Conservation (phyloP, 257 asterid species). For the Solanum chilense region DNA sequence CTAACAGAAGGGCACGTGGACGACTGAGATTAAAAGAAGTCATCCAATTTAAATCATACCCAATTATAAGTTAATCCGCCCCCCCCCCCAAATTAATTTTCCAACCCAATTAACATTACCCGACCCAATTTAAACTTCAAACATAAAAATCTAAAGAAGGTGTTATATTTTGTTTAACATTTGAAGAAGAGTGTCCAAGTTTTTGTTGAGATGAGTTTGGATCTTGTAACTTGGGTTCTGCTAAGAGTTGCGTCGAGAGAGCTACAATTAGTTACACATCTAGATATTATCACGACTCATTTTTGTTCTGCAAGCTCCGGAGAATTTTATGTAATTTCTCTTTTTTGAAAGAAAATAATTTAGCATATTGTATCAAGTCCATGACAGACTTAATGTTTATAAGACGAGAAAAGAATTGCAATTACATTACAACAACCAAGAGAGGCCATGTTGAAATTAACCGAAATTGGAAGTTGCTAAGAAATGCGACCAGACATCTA, state of each 20-base stretch:
- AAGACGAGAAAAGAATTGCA: neutral
- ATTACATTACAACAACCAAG: neutral
- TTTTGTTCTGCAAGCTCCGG: neutral
- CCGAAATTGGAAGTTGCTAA: conserved; percentile 70
- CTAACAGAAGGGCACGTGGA: neutral
- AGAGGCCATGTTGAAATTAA: neutral
- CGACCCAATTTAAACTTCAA: too few relatives aligned
- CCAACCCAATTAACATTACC: neutral
- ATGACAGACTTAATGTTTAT: neutral
- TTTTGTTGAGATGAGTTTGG: neutral
- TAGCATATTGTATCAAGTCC: neutral
- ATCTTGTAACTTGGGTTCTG: neutral
- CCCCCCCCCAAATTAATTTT: neutral
- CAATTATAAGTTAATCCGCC: neutral
- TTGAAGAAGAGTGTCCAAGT: neutral
- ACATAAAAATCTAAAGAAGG: too few relatives aligned
- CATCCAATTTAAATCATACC: neutral
- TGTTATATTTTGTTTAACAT: too few relatives aligned
- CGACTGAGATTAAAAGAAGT: neutral
- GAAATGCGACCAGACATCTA: conserved; percentile 70
- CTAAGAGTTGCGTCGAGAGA: neutral
- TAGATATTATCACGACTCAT: neutral
- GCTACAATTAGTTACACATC: neutral
- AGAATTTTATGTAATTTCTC: neutral
- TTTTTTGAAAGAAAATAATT: too few relatives aligned